phyloP scores from a whole-genome alignment of 768 basidiomycete species.

The Macrolepiota dolichaula region DNA sequence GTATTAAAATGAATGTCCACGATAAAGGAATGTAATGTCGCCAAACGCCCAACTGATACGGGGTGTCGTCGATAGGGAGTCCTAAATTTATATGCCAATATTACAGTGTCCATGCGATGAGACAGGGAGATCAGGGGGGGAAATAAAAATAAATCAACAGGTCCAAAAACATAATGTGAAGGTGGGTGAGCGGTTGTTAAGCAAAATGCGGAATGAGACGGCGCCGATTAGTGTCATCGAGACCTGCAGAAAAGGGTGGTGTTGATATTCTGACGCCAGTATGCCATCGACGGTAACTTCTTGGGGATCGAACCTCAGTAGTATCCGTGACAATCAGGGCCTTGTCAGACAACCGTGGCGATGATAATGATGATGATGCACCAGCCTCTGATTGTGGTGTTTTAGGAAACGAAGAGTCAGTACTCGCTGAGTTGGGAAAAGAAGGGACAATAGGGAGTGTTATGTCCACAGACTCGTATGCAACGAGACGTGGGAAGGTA shows the following conservation, averaged over 20 bases:
- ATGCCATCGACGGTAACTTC: conserved; percentile 23
- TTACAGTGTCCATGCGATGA: conserved; percentile 7
- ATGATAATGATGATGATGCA: conserved; percentile 8
- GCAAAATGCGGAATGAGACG: conserved; percentile 10
- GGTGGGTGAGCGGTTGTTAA: conserved; percentile 4
- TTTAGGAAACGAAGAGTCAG: conserved; percentile 37
- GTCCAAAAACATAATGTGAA: not conserved
- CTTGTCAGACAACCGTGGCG: conserved; percentile 15
- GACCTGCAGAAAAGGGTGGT: conserved; percentile 30
- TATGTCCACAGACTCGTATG: conserved; percentile 46
- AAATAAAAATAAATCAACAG: not conserved
- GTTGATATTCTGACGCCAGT: conserved; percentile 45
- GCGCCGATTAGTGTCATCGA: conserved; percentile 23
- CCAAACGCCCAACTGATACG: not conserved
- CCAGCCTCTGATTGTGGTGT: conserved; percentile 36
- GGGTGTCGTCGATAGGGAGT: not conserved
- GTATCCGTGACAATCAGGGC: conserved; percentile 22
- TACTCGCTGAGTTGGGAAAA: conserved; percentile 40
- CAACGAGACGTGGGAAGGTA: conserved; percentile 49
- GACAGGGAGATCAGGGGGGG: not conserved
- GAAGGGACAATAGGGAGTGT: conserved; percentile 64
- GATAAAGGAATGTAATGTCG: conserved; percentile 3
- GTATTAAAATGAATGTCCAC: conserved; percentile 6
- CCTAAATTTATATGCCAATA: not conserved
- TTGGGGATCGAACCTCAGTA: conserved; percentile 18